Evolutionary conservation across 2,329 filamentous ascomycete genomes (phyloP).

Genomic region (Thelonectria blattea): DNA sequence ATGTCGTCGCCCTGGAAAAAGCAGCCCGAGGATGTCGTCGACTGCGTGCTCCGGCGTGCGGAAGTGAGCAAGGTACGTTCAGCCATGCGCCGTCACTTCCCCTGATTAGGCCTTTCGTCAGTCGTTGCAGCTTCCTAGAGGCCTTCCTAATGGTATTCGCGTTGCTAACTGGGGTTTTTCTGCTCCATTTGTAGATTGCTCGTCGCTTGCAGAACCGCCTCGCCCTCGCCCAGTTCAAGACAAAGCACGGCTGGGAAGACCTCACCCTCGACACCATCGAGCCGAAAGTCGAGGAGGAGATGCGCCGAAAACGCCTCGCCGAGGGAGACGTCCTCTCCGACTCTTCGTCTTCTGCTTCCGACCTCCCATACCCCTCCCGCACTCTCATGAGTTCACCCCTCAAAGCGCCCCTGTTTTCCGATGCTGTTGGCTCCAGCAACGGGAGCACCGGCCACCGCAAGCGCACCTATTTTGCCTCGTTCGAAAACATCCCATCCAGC

Average conservation of each 20-base stretch:
- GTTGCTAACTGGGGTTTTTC: conserved; percentile 30
- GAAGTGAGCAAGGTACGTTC: conserved; percentile 75
- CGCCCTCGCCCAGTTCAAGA: conserved; percentile 95
- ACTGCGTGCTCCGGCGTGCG: conserved; percentile 73
- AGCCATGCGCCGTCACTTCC: conserved; percentile 15
- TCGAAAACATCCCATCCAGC: conserved; percentile 61
- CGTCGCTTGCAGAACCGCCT: conserved; percentile 91
- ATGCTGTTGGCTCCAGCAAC: conserved; percentile 75
- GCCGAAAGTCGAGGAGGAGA: conserved; percentile 79
- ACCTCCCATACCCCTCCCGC: conserved; percentile 71
- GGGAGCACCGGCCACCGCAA: conserved; percentile 71
- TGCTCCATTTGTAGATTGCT: conserved; percentile 72
- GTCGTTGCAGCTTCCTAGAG: neutral
- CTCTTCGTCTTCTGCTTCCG: conserved; percentile 84
- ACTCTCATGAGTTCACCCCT: conserved; percentile 84
- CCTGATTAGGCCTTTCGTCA: neutral
- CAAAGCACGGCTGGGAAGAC: conserved; percentile 93
- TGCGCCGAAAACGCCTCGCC: conserved; percentile 73
- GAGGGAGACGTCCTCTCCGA: conserved; percentile 82
- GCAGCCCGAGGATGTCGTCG: conserved; percentile 68
- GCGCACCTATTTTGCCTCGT: conserved; percentile 65
- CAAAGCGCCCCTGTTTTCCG: conserved; percentile 83
- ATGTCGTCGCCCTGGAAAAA: conserved; percentile 69
- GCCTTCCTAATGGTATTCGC: neutral
- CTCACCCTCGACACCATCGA: conserved; percentile 86